Evolutionary conservation across 1,139 yeast species (phyloP).

Genomic region (Suhomyces terraborum): DNA sequence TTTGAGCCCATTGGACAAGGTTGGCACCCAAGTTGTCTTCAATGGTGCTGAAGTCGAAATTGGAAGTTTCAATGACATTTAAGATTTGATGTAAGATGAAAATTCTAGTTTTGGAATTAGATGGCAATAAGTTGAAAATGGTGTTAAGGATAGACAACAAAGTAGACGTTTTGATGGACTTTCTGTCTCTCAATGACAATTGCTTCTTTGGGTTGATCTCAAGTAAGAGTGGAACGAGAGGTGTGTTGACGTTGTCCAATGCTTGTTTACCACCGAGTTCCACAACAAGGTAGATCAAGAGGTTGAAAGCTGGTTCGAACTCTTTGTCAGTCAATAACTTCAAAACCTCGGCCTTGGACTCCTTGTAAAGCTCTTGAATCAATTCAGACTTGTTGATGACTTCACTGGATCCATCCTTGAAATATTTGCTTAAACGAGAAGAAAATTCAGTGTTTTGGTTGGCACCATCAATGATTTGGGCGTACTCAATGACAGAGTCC

Average conservation of each 20-base stretch:
- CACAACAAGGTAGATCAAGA: constrained; percentile 39
- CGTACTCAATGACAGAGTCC: constrained; percentile 46
- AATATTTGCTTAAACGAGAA: constrained; percentile 27
- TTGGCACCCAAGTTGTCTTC: constrained; percentile 41
- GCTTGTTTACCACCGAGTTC: constrained; percentile 32
- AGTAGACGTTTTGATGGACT: constrained; percentile 46
- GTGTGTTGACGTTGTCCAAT: constrained; percentile 30
- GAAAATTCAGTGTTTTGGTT: constrained; percentile 33
- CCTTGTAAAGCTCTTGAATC: constrained; percentile 28
- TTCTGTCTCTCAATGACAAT: constrained; percentile 51
- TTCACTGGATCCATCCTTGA: constrained; percentile 28
- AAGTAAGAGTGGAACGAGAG: constrained; percentile 34
- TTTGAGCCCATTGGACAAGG: constrained; percentile 38
- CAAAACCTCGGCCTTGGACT: constrained; percentile 25
- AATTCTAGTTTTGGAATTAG: constrained; percentile 35
- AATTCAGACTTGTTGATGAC: constrained; percentile 34
- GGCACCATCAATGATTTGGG: constrained; percentile 40
- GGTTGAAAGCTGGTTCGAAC: constrained; percentile 49
- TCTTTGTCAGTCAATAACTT: constrained; percentile 45
- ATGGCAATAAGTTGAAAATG: constrained; percentile 47
- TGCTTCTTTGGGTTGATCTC: constrained; percentile 40
- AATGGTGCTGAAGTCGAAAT: constrained; percentile 38
- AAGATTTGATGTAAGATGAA: constrained; percentile 38
- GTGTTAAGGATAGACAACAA: constrained; percentile 46
- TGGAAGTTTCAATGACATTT: constrained; percentile 33